Evolutionary conservation across 345 rosid species (phyloP), one percentile per base, ranked within the genome.

Genomic region (Eucalyptus regnans): DNA sequence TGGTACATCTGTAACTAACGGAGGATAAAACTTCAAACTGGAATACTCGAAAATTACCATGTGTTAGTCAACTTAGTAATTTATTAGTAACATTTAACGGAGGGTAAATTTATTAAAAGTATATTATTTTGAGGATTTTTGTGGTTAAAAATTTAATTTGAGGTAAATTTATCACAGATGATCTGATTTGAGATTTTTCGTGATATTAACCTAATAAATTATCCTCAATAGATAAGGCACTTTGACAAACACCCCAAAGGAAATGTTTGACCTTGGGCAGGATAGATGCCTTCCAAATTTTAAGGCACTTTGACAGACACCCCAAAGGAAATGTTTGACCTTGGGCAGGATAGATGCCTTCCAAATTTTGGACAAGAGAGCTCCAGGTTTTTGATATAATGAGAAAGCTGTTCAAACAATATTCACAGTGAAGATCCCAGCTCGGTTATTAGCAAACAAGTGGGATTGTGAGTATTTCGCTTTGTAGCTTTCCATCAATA

Each of bases 1-100:
- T 56, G 12, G 5, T 56, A 56, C 6, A 23, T 56, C 0, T 0
- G 3, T 56, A 0, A 56, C 0, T 22, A 56, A 56, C 0, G 0
- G 0, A 56, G 0, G 10, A 12, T 56, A 56, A 56, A 56, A 56
- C 12, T 23, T 0, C 5, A 56, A 56, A 56, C 0, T 56, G 3
- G 6, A 22, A 56, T 8, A 23, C 5, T 23, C 0, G 0, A 20
- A 20, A 22, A 23, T 8, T 56, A 23, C 0, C 29, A 56, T 1
- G 3, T 56, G 6, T 56, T 0, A 56, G 9, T 23, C 0, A 9
- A 56, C 6, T 56, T 9, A 56, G 3, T 23, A 23, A 23, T 56
- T 22, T 56, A 2, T 56, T 0, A 11, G 6, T 56, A 56, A 56
- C 6, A 56, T 56, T 56, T 56, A 56, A 56, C 3, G 62, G 27